phyloP scores from a whole-genome alignment of 768 basidiomycete species.

The Suillus subaureus region DNA sequence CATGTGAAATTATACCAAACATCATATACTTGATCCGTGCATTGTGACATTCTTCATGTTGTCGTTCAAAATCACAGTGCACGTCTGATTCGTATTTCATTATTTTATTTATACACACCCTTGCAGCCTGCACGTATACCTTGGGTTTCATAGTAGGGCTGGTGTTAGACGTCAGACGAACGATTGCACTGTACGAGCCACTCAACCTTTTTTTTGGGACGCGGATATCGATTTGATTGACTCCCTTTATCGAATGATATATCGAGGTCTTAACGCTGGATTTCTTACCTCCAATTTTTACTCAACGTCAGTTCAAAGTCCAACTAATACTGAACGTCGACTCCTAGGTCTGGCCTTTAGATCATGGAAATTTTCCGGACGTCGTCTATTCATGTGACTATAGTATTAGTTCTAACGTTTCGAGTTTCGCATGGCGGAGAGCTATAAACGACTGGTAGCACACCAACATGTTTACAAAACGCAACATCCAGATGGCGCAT shows the following conservation, averaged over 20 bases:
- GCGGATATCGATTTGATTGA: constrained; percentile 1
- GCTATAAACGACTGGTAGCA: background rate
- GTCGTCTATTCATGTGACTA: background rate
- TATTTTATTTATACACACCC: background rate
- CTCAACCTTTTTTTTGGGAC: background rate
- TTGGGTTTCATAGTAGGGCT: background rate
- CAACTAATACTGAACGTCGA: background rate
- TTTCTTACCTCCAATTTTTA: background rate
- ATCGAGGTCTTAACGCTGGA: background rate
- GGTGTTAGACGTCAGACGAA: background rate
- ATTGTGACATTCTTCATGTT: constrained; percentile 6
- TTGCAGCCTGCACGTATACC: constrained; percentile 2
- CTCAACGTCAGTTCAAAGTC: background rate
- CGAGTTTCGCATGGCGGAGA: background rate
- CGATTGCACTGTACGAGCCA: constrained; percentile 1
- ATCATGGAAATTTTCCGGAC: background rate
- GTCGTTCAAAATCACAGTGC: constrained; percentile 3
- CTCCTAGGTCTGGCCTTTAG: background rate
- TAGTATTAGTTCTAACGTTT: background rate
- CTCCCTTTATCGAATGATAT: background rate
- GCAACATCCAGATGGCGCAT: too few species aligned
- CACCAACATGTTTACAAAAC: too few species aligned
- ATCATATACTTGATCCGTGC: background rate
- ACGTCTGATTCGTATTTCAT: constrained; percentile 1
- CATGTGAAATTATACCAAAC: background rate